Conservation (phyloP, 1,284 basidiomycete species). For the Cutaneotrichosporon sp. region DNA sequence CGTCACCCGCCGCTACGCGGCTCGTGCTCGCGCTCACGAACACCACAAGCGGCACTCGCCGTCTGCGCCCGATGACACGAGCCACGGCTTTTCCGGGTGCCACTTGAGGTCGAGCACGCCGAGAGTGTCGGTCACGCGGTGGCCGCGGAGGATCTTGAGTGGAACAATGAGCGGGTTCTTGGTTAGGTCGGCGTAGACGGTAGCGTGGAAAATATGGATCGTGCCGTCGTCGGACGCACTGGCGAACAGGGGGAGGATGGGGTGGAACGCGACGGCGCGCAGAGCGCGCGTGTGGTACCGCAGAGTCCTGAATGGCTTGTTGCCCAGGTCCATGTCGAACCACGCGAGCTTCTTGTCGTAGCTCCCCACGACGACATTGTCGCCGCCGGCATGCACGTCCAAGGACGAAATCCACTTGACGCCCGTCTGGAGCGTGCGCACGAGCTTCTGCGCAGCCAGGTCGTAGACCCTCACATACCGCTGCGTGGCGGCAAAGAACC, state of each 20-base stretch:
- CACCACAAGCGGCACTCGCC: constrained; percentile 81
- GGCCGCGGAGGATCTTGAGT: constrained; percentile 89
- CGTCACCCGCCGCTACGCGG: too few relatives aligned
- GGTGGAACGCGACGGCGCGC: constrained; percentile 84
- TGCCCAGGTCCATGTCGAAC: constrained; percentile 95
- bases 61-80: constrained; percentile 88
- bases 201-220: constrained; percentile 93
- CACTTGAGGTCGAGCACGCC: constrained; percentile 88
- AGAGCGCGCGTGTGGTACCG: constrained; percentile 94
- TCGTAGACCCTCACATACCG: constrained; percentile 95
- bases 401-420: constrained; percentile 95
- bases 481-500: constrained; percentile 98
- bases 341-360: constrained; percentile 97
- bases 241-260: constrained; percentile 90
- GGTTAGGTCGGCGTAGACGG: constrained; percentile 89
- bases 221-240: constrained; percentile 94
- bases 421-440: constrained; percentile 88
- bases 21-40: background rate
- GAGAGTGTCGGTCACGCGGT: constrained; percentile 73
- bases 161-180: constrained; percentile 96
- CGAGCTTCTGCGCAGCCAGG: constrained; percentile 81
- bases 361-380: constrained; percentile 92
- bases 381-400: constrained; percentile 91
- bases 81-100: constrained; percentile 87
- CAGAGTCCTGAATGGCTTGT: constrained; percentile 93